These are phyloP conservation scores for Dictyophora rubrovolvata DNA, from an alignment of 768 basidiomycete species.

Conservation along the genomic window DNA sequence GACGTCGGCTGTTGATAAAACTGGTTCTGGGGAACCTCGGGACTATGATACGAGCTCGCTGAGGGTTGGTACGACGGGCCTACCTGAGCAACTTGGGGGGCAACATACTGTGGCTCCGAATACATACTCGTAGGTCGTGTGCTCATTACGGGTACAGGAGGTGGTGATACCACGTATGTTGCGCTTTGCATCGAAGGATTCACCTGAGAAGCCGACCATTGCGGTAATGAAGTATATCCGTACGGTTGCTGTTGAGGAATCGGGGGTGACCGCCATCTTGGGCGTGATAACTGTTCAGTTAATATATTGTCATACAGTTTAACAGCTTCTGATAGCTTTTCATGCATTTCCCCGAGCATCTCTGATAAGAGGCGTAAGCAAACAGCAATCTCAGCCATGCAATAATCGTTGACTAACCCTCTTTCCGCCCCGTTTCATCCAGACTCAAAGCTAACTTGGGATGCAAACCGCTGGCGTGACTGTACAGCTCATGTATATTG, in stretches of 20 bases:
- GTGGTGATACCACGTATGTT: conserved; percentile 16
- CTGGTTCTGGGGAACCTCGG: background rate
- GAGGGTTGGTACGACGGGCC: conserved; percentile 19
- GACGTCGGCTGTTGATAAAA: conserved; percentile 1
- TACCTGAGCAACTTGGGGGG: conserved; percentile 7
- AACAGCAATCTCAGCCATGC: background rate
- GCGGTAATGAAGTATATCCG: conserved; percentile 21
- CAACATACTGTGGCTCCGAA: conserved; percentile 13
- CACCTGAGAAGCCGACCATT: conserved; percentile 8
- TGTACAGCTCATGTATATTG: conserved; percentile 74
- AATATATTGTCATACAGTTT: conserved; percentile 83
- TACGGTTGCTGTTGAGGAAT: conserved; percentile 11
- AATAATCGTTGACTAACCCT: conserved; percentile 42
- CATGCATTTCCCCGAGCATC: conserved; percentile 87
- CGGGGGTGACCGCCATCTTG: conserved; percentile 36
- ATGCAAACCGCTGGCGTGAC: conserved; percentile 66
- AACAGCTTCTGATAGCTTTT: conserved; percentile 85
- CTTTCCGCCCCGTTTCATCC: conserved; percentile 79
- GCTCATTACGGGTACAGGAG: conserved; percentile 19
- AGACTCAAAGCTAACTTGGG: conserved; percentile 77
- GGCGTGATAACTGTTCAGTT: conserved; percentile 71
- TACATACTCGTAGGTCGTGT: conserved; percentile 10
- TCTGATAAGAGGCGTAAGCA: conserved; percentile 33
- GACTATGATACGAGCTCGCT: conserved; percentile 16
- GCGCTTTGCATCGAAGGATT: conserved; percentile 6